phyloP scores from a whole-genome alignment of 805 yeast species.

The Starmerella bombicola region DNA sequence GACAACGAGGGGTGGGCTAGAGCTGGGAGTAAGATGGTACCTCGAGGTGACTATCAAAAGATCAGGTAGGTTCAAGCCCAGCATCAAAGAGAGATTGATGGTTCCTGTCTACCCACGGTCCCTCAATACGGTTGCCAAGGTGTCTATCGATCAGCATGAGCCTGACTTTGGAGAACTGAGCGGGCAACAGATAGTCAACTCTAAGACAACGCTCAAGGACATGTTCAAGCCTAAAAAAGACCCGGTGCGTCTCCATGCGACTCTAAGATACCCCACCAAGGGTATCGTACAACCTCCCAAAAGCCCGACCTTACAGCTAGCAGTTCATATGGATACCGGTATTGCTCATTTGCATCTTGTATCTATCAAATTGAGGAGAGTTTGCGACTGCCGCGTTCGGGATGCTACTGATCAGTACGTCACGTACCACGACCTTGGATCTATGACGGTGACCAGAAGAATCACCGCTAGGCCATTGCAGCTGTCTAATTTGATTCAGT shows the following conservation, averaged over 20 bases:
- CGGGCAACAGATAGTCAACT: not conserved
- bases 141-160: not conserved
- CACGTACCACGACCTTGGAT: slow-evolving; percentile 1
- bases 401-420: slow-evolving; percentile 3
- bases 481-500: slow-evolving; percentile 1
- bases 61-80: not conserved
- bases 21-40: slow-evolving; percentile 8
- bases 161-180: slow-evolving; percentile 1
- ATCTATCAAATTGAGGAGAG: not conserved
- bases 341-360: not conserved
- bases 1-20: not conserved
- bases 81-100: not conserved
- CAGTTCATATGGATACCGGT: not conserved
- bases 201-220: not conserved
- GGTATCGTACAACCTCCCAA: slow-evolving; percentile 1
- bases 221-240: not conserved
- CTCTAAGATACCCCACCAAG: not conserved
- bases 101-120: slow-evolving; percentile 6
- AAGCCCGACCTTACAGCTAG: not conserved
- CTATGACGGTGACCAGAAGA: slow-evolving; percentile 5
- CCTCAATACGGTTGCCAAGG: not conserved
- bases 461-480: not conserved
- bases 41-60: slow-evolving; percentile 4
- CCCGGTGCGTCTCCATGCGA: not conserved
- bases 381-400: slow-evolving; percentile 2